Evolutionary conservation across 805 yeast genomes (phyloP), one percentile per base, ranked within the genome.

Genomic region (Yamadazyma kitorensis): DNA sequence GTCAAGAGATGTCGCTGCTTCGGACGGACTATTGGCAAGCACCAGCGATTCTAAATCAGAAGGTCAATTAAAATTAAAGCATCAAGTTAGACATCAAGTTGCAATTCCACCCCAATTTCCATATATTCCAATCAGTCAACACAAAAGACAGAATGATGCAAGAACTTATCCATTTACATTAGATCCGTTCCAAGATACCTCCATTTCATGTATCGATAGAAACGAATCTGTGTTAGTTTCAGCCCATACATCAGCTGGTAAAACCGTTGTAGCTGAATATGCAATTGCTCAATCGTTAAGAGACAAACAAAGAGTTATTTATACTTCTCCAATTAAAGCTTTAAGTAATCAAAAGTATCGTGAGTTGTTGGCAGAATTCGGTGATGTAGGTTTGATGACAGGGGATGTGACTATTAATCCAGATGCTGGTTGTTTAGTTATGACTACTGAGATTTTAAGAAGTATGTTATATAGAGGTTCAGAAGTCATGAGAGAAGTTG

Each of bases 401-500:
- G 99, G 99, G 59, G 99, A 93, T 72, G 98, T 93, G 16, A 97
- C 91, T 51, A 89, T 93, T 40, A 93, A 93, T 54, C 88, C 98
- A 0, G 97, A 91, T 40, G 98, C 98, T 3, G 83, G 86, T 45
- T 91, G 98, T 57, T 70, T 93, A 44, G 91, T 93, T 43, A 93
- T 93, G 98, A 93, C 98, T 2, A 93, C 98, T 0, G 98, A 93
- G 61, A 88, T 93, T 60, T 70, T 93, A 47, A 72, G 98, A 54
- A 82, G 94, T 11, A 93, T 93, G 98, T 72, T 93, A 24, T 93
- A 93, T 53, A 72, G 96, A 52, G 98, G 98, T 41, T 96, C 98
- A 0, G 98, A 93, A 63, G 61, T 93, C 29, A 89, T 93, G 48
- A 74, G 98, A 57, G 98, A 93, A 61, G 97, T 93, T 15, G 98